Percentiles rank a stretch among this genome's conserved stretches.
Conservation (phyloP, 1,284 basidiomycete species). For the Bondarzewia mesenterica region DNA sequence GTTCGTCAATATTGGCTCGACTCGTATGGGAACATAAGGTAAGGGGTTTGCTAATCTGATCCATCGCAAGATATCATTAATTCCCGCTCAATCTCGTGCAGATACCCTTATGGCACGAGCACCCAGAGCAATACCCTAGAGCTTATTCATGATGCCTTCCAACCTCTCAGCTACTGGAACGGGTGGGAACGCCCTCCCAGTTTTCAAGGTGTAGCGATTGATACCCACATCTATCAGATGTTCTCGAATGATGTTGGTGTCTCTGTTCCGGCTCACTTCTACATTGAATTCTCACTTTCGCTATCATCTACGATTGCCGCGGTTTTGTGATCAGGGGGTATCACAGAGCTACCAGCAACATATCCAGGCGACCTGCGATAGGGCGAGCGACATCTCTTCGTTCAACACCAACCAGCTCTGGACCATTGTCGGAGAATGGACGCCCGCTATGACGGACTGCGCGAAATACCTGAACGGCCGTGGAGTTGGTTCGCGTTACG, state of each 20-base stretch:
- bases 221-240: conserved; percentile 80
- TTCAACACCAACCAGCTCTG: conserved; percentile 48
- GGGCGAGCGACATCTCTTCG: conserved; percentile 34
- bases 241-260: conserved; percentile 50
- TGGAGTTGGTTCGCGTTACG: conserved; percentile 67
- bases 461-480: conserved; percentile 62
- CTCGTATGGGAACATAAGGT: conserved; percentile 72
- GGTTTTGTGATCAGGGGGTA: conserved; percentile 33
- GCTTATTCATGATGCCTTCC: conserved; percentile 83
- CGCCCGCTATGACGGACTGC: conserved; percentile 79
- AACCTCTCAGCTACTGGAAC: conserved; percentile 67
- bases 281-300: neutral
- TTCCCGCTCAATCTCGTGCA: conserved; percentile 26
- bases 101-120: conserved; percentile 52
- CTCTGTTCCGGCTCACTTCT: neutral
- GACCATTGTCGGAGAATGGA: conserved; percentile 83
- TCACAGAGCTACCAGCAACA: conserved; percentile 50
- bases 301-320: neutral
- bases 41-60: conserved; percentile 11
- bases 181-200: conserved; percentile 54
- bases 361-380: conserved; percentile 55
- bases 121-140: conserved; percentile 56
- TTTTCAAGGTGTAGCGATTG: conserved; percentile 71
- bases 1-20: conserved; percentile 68
- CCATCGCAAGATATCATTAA: no score